A percentile compares a stretch with the other conserved stretches of the same genome.
These are phyloP conservation scores for Gastrolobium bilobum DNA, from an alignment of 306 rosid genomes.

Conservation along the genomic window DNA sequence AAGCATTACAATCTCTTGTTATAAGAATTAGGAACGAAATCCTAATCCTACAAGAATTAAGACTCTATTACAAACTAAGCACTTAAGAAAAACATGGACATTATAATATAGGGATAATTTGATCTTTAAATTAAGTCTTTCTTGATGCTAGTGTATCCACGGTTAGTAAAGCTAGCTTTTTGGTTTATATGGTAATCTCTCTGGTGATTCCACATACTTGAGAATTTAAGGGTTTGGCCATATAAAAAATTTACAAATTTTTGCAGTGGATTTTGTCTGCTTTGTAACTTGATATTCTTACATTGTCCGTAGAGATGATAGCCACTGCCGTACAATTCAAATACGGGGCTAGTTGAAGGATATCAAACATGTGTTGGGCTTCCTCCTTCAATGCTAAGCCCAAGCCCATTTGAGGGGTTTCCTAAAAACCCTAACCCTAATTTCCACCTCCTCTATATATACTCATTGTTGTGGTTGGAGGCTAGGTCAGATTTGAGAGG, in stretches of 20 bases:
- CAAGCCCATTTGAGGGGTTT: too few species aligned
- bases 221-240: constrained; percentile 1
- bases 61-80: background rate
- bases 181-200: constrained; percentile 10
- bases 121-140: background rate
- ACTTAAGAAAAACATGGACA: background rate
- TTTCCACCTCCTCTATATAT: too few species aligned
- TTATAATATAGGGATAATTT: constrained; percentile 10
- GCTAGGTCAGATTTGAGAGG: too few species aligned
- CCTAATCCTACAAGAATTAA: background rate
- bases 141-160: constrained; percentile 11
- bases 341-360: constrained; percentile 16
- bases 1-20: background rate
- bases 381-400: too few species aligned
- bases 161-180: constrained; percentile 8
- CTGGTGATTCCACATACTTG: background rate
- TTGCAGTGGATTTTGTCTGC: background rate
- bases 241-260: background rate
- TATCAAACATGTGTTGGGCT: too few species aligned
- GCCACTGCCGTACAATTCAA: background rate
- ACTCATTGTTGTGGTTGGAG: too few species aligned
- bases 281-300: constrained; percentile 1
- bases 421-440: too few species aligned
- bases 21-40: background rate
- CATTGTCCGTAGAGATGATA: constrained; percentile 10